phyloP scores from a whole-genome alignment of 441 rosid genomes.

The Jatropha podagrica region DNA sequence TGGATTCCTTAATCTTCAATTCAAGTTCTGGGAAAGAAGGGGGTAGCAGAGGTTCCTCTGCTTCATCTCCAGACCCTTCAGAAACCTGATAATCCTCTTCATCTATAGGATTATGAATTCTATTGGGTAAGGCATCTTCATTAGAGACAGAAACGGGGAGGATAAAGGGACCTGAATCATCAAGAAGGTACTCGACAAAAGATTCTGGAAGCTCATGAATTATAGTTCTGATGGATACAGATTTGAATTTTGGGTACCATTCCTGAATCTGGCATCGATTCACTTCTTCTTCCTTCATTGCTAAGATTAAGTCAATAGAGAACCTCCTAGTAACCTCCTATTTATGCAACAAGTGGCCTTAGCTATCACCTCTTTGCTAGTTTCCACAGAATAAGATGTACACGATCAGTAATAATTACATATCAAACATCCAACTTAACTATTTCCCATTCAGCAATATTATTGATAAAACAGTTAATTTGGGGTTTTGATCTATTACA shows the following conservation, averaged over 20 bases:
- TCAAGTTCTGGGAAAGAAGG: conserved; percentile 65
- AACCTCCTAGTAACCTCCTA: no score
- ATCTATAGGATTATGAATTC: conserved; percentile 59
- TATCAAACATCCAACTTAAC: background rate
- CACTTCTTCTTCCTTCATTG: conserved; percentile 68
- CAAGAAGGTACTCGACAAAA: conserved; percentile 62
- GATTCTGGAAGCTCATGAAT: conserved; percentile 68
- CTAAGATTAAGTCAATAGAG: background rate
- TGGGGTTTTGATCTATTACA: no score
- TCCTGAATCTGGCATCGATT: conserved; percentile 21
- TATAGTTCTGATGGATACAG: conserved; percentile 58
- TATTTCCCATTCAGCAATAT: background rate
- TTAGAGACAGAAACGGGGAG: conserved; percentile 64
- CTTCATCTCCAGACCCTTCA: conserved; percentile 72
- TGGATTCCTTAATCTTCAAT: conserved; percentile 54
- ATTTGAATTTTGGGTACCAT: conserved; percentile 37
- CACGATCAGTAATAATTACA: background rate
- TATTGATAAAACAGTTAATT: no score
- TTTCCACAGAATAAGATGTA: background rate
- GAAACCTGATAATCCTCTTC: conserved; percentile 62
- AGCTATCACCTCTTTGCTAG: background rate
- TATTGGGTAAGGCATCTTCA: conserved; percentile 25
- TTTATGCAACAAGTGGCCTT: background rate
- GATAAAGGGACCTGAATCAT: conserved; percentile 66
- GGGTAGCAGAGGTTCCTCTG: conserved; percentile 36